phyloP scores from a whole-genome alignment of 1,284 basidiomycete species.

The Fomitopsis betulina region DNA sequence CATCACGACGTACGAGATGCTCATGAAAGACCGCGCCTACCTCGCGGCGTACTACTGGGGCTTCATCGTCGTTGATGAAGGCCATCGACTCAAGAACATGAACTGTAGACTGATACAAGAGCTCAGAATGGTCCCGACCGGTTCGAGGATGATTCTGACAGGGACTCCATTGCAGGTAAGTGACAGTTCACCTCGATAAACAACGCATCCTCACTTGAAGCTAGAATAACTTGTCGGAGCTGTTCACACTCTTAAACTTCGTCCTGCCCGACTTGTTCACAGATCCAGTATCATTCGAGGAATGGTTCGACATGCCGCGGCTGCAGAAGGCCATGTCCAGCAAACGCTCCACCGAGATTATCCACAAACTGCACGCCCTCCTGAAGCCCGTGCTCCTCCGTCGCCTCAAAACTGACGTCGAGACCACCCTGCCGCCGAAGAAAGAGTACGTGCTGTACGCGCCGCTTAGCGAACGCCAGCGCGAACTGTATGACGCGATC shows the following conservation, averaged over 20 bases:
- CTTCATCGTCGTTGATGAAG: constrained; percentile 95
- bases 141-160: constrained; percentile 88
- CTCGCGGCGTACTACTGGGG: constrained; percentile 79
- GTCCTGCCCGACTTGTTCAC: constrained; percentile 91
- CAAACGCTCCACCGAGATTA: constrained; percentile 62
- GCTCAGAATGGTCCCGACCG: constrained; percentile 84
- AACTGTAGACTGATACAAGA: constrained; percentile 89
- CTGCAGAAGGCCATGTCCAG: constrained; percentile 54
- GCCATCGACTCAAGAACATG: constrained; percentile 91
- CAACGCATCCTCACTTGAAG: neutral
- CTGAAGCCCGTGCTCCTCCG: constrained; percentile 95
- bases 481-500: constrained; percentile 81
- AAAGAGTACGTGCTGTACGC: constrained; percentile 96
- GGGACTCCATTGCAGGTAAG: constrained; percentile 89
- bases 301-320: constrained; percentile 80
- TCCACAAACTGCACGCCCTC: constrained; percentile 83
- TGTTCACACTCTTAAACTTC: constrained; percentile 96
- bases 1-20: constrained; percentile 91
- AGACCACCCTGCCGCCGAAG: constrained; percentile 80
- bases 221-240: constrained; percentile 87
- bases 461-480: constrained; percentile 79
- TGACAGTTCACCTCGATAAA: too few relatives aligned
- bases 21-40: constrained; percentile 76
- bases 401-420: constrained; percentile 89
- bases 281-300: constrained; percentile 86